phyloP scores from a whole-genome alignment of 106 monocot genomes.

The Platanthera guangdongensis region DNA sequence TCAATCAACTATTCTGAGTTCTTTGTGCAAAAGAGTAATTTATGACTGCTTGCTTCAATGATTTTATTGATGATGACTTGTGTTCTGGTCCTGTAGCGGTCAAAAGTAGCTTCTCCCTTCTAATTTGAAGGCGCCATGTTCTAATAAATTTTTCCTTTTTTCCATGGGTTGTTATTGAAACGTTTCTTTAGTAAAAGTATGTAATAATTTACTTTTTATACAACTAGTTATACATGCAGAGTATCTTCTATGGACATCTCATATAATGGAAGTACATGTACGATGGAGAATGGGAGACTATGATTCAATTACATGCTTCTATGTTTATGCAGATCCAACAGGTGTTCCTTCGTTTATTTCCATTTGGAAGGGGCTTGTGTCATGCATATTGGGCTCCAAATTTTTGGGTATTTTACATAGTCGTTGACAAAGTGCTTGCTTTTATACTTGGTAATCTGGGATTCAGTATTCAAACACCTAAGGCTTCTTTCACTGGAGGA shows the following conservation, averaged over 20 bases:
- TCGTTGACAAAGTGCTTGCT: constrained; percentile 73
- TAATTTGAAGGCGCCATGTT: too few species aligned
- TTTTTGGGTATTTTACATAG: constrained; percentile 95
- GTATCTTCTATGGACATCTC: neutral
- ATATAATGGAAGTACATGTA: constrained; percentile 1
- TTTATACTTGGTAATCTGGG: constrained; percentile 49
- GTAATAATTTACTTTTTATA: neutral
- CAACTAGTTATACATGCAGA: neutral
- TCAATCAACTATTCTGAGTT: too few species aligned
- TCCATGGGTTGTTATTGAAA: neutral
- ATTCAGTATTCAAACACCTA: constrained; percentile 38
- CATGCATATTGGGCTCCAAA: constrained; percentile 99
- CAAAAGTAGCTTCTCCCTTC: too few species aligned
- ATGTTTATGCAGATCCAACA: constrained; percentile 67
- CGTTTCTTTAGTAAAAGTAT: neutral
- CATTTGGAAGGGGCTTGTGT: constrained; percentile 90
- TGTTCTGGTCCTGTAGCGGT: too few species aligned
- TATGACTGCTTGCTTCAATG: too few species aligned
- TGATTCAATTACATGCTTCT: constrained; percentile 13
- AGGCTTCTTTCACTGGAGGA: constrained; percentile 92
- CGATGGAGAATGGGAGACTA: neutral
- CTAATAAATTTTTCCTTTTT: neutral
- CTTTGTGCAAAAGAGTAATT: too few species aligned
- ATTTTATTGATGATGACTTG: too few species aligned
- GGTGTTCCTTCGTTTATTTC: constrained; percentile 76